Conservation (phyloP, 2,329 filamentous ascomycete genomes). For the Bipolaris gigantea region DNA sequence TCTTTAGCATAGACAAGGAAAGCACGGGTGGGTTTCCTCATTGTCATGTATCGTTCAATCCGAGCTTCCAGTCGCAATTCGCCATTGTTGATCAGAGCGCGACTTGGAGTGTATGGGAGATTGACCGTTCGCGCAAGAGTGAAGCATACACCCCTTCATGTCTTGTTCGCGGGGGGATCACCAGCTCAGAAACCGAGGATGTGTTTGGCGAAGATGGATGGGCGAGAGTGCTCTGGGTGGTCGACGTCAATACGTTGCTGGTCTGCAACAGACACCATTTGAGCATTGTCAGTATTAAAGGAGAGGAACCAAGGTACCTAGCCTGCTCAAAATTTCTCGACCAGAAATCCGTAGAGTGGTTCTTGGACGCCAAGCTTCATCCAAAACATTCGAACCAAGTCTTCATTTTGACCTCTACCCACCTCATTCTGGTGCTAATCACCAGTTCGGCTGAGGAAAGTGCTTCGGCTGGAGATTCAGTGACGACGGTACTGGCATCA, state of each 20-base stretch:
- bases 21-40: constrained; percentile 61
- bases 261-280: constrained; percentile 54
- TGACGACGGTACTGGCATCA: constrained; percentile 47
- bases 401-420: constrained; percentile 61
- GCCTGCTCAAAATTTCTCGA: constrained; percentile 32
- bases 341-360: constrained; percentile 47
- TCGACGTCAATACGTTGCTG: constrained; percentile 53
- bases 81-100: constrained; percentile 67
- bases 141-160: constrained; percentile 40
- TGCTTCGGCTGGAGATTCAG: constrained; percentile 21
- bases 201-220: constrained; percentile 49
- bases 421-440: constrained; percentile 55
- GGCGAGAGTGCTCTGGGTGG: constrained; percentile 54
- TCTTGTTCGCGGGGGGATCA: constrained; percentile 32
- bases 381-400: constrained; percentile 53
- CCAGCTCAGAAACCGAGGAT: background rate
- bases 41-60: constrained; percentile 67
- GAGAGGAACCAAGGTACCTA: constrained; percentile 21
- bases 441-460: constrained; percentile 31
- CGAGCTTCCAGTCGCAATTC: constrained; percentile 62
- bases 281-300: constrained; percentile 41
- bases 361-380: constrained; percentile 61
- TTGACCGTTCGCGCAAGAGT: constrained; percentile 40
- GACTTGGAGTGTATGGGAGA: constrained; percentile 69
- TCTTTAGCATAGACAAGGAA: constrained; percentile 56